phyloP scores from a whole-genome alignment of 2,329 filamentous ascomycete genomes.

The Claviceps sp. region DNA sequence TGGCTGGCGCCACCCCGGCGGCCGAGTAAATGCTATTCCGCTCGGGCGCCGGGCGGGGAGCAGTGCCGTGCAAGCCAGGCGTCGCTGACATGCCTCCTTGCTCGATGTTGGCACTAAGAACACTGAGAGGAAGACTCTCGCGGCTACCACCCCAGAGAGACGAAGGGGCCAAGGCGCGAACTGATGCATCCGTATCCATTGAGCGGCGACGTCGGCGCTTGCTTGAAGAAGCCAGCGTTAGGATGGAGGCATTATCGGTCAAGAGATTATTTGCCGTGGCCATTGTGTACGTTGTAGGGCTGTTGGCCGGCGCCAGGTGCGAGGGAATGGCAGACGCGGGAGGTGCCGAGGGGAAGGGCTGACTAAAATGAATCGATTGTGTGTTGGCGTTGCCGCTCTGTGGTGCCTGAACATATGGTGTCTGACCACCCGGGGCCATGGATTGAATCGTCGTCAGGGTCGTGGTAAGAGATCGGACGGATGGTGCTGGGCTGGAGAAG shows the following conservation, averaged over 20 bases:
- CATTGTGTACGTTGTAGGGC: constrained; percentile 60
- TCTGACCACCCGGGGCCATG: constrained; percentile 42
- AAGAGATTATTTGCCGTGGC: constrained; percentile 72
- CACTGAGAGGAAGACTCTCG: constrained; percentile 65
- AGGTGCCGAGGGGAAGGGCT: constrained; percentile 50
- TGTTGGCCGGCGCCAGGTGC: constrained; percentile 45
- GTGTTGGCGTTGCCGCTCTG: constrained; percentile 23
- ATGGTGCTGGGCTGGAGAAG: constrained; percentile 72
- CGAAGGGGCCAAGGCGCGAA: constrained; percentile 70
- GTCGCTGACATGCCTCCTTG: constrained; percentile 29
- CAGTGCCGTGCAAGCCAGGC: constrained; percentile 40
- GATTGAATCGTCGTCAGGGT: constrained; percentile 81
- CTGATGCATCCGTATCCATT: constrained; percentile 75
- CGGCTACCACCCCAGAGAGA: constrained; percentile 72
- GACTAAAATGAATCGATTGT: constrained; percentile 47
- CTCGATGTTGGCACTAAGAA: constrained; percentile 60
- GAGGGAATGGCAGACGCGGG: constrained; percentile 60
- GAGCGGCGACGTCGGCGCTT: constrained; percentile 65
- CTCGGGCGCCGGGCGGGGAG: constrained; percentile 36
- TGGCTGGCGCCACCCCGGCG: constrained; percentile 50
- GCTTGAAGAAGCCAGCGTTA: constrained; percentile 72
- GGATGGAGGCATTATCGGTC: constrained; percentile 74
- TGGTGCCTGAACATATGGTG: constrained; percentile 14
- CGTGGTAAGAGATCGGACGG: constrained; percentile 66
- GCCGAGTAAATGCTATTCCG: constrained; percentile 73